Base-by-base conservation (phyloP, 805 yeast species). In the Candida sanyiensis region DNA sequence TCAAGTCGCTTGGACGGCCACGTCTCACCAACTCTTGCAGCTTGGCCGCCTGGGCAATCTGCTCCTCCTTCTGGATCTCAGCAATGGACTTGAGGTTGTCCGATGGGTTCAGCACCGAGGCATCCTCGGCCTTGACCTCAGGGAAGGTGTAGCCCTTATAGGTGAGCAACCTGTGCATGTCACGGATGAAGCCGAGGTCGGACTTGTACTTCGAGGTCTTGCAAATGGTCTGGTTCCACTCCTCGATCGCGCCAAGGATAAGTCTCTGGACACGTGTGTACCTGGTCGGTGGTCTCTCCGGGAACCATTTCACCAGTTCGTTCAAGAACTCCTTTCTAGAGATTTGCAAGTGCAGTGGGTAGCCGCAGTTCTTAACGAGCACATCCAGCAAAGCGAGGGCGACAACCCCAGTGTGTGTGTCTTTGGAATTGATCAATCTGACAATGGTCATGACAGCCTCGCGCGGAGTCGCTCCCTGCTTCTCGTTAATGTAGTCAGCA, bases 141-240 rank as follows among this genome's bases (percentile, higher is more conserved):
- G 99, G 99, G 69, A 93, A 90, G 5, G 77, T 67, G 58, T 93
- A 93, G 7, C 98, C 98, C 63, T 90, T 93, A 60, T 83, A 83
- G 46, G 83, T 70, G 51, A 93, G 72, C 39, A 93, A 69, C 40
- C 97, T 73, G 67, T 89, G 96, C 98, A 93, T 93, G 57, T 93
- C 98, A 49, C 93, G 77, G 49, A 93, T 84, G 59, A 83, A 86
- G 3, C 89, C 93, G 52, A 93, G 69, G 59, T 93, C 99, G 31
- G 88, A 95, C 58, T 85, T 86, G 62, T 93, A 85, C 55, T 86
- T 73, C 20, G 95, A 79, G 38, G 93, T 87, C 53, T 80, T 79
- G 62, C 97, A 90, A 39, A 93, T 78, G 2, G 97, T 90, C 59
- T 86, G 94, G 58, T 85, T 80, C 99, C 99, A 93, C 61, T 93